phyloP scores from a whole-genome alignment of 352 stramenopile species.

The Phytophthora ohioensis region DNA sequence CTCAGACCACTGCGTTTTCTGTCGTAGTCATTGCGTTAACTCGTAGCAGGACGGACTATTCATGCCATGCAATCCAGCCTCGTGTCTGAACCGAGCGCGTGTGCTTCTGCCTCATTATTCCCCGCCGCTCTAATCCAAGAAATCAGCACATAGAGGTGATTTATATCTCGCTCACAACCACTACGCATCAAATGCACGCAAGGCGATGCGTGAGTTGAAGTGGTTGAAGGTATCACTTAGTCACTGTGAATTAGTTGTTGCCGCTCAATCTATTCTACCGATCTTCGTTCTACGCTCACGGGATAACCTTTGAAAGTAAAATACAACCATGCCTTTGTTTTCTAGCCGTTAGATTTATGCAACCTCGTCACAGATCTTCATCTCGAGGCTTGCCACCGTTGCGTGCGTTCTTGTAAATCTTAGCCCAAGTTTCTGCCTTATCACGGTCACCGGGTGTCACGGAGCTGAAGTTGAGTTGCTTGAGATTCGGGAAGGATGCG shows the following conservation, averaged over 20 bases:
- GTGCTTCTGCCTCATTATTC: constrained; percentile 28
- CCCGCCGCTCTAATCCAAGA: constrained; percentile 27
- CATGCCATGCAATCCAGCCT: constrained; percentile 1
- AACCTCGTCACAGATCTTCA: constrained; percentile 20
- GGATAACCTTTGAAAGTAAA: too few species aligned
- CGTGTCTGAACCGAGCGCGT: constrained; percentile 18
- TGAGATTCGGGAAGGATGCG: constrained; percentile 65
- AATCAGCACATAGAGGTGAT: constrained; percentile 35
- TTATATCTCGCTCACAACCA: constrained; percentile 22
- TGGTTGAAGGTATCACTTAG: too few species aligned
- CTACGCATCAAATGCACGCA: background rate
- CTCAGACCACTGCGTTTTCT: background rate
- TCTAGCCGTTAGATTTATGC: background rate
- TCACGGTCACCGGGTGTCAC: constrained; percentile 76
- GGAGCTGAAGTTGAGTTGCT: constrained; percentile 80
- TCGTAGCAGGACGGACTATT: constrained; percentile 13
- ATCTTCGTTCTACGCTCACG: too few species aligned
- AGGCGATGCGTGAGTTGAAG: too few species aligned
- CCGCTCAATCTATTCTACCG: too few species aligned
- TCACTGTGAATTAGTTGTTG: too few species aligned
- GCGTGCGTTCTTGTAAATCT: constrained; percentile 66
- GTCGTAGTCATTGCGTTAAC: constrained; percentile 1
- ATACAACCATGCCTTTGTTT: too few species aligned
- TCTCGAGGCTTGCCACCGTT: constrained; percentile 16
- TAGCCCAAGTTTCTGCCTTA: constrained; percentile 71